A percentile compares a stretch with the other conserved stretches of the same genome.
Conservation (phyloP, 169 alveolate genomes). For the Plasmodium knowlesi region DNA sequence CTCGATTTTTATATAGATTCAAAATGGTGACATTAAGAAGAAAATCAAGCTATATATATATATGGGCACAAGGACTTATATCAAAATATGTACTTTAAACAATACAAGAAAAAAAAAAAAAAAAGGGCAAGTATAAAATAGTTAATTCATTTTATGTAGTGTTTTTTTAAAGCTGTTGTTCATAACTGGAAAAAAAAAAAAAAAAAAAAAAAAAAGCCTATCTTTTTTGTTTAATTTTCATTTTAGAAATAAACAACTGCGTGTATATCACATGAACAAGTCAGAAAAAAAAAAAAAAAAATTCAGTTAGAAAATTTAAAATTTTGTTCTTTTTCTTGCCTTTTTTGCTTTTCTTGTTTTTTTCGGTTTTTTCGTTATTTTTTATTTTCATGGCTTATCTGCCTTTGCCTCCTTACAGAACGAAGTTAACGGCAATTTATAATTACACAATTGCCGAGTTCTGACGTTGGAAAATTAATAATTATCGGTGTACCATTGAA, state of each 20-base stretch:
- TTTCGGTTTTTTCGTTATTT: neutral
- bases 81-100: neutral
- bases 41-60: neutral
- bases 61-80: neutral
- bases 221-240: conserved; percentile 13
- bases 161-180: conserved; percentile 49
- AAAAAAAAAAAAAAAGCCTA: conserved; percentile 48
- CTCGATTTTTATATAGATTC: conserved; percentile 5
- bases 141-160: neutral
- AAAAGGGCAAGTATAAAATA: conserved; percentile 12
- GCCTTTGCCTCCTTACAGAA: conserved; percentile 3
- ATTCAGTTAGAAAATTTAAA: conserved; percentile 19
- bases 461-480: conserved; percentile 9
- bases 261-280: conserved; percentile 16
- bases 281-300: conserved; percentile 33
- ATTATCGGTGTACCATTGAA: conserved; percentile 52
- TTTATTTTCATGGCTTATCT: neutral
- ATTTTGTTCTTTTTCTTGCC: conserved; percentile 7
- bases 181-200: conserved; percentile 40
- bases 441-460: neutral
- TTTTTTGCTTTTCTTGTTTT: neutral
- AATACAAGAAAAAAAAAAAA: neutral
- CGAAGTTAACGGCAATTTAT: conserved; percentile 5
- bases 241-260: conserved; percentile 39
- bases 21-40: conserved; percentile 13